Conservation (phyloP, 2,329 filamentous ascomycete species). For the Nigrograna mackinnonii region DNA sequence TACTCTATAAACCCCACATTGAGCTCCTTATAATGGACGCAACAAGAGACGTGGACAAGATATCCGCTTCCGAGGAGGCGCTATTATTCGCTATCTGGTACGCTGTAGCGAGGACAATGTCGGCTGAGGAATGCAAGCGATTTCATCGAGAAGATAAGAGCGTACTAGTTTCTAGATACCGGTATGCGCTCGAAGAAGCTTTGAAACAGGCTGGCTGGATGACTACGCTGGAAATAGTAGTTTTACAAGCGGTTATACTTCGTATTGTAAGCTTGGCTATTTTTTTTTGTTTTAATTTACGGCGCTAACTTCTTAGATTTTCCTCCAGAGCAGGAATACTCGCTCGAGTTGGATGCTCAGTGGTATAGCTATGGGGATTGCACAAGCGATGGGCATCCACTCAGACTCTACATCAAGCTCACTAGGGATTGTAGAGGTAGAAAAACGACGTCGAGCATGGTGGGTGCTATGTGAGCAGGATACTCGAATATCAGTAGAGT, state of each 20-base stretch:
- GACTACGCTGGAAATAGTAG: slow-evolving; percentile 10
- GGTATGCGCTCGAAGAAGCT: slow-evolving; percentile 8
- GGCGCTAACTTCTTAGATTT: slow-evolving; percentile 6
- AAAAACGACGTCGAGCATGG: slow-evolving; percentile 15
- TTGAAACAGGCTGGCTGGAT: slow-evolving; percentile 11
- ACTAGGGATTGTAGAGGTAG: slow-evolving; percentile 7
- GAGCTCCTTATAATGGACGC: slow-evolving; percentile 4
- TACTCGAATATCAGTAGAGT: slow-evolving; percentile 10
- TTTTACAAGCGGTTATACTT: slow-evolving; percentile 10
- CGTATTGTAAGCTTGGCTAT: slow-evolving; percentile 4
- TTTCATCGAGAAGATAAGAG: slow-evolving; percentile 7
- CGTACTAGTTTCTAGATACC: slow-evolving; percentile 9
- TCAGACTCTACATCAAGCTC: slow-evolving; percentile 6
- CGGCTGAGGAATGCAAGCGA: slow-evolving; percentile 6
- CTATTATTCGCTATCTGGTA: slow-evolving; percentile 15
- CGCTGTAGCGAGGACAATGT: slow-evolving; percentile 6
- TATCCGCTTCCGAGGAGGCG: slow-evolving; percentile 1
- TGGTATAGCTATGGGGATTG: slow-evolving; percentile 12
- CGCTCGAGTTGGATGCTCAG: slow-evolving; percentile 13
- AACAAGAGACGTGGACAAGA: not conserved
- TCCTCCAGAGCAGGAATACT: slow-evolving; percentile 4
- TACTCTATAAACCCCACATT: slow-evolving; percentile 15
- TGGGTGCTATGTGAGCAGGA: slow-evolving; percentile 14
- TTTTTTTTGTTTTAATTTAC: no score
- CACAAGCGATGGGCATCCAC: slow-evolving; percentile 14